Evolutionary conservation across 2,329 filamentous ascomycete genomes (phyloP), one percentile per base, ranked within the genome.

Genomic region (Huntiella omanensis): DNA sequence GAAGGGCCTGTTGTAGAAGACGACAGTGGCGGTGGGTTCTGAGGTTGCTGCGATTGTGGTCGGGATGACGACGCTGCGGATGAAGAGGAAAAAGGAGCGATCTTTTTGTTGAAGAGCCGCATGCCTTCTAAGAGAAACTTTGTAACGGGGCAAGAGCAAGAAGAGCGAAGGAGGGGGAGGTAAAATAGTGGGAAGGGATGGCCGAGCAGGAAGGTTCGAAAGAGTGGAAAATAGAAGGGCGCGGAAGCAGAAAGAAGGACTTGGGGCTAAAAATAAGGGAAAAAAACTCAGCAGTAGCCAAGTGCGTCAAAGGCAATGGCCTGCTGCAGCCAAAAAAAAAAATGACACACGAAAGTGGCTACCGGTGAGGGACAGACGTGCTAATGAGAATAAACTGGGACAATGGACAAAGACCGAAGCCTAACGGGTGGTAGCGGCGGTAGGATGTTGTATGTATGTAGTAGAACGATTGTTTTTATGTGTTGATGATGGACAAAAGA

Each of bases 201-300:
- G 32, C 40, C 22, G 40, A 43, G 40, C 40, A 43, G 40, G 32
- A 43, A 43, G 40, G 17, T 34, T 43, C 28, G 56, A 54, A 54
- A 57, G 54, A 53, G 52, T 53, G 49, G 50, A 50, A 38, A 49
- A 48, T 37, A 47, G 45, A 51, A 45, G 46, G 49, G 35, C 39
- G 47, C 32, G 37, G 42, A 51, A 46, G 47, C 34, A 45, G 32
- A 49, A 40, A 45, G 43, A 49, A 43, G 33, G 38, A 13, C 39
- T 46, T 50, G 48, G 43, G 50, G 50, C 48, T 49, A 50, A 50
- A 46, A 46, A 40, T 40, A 40, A 40, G 22, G 10, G 22, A 37
- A 12, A 13, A 28, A 43, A 40, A 40, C n/a, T 17, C 22, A 10
- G 40, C 32, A 34, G 15, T 17, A 40, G 38, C 15, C 38, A 22